Conservation (phyloP, 495 filamentous ascomycete species). For the Umbilicaria muhlenbergii region DNA sequence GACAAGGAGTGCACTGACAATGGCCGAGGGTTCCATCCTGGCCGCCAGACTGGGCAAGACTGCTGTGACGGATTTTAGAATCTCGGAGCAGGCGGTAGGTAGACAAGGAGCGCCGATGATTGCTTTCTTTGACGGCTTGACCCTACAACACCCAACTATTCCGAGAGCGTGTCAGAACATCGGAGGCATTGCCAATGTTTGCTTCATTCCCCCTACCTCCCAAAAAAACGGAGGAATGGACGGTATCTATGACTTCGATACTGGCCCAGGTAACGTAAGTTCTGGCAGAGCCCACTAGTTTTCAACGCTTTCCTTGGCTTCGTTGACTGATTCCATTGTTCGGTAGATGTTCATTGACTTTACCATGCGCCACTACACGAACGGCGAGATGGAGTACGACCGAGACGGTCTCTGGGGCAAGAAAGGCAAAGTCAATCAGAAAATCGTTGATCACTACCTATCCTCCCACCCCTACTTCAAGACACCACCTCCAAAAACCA, state of each 20-base stretch:
- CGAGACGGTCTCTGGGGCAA: constrained; percentile 23
- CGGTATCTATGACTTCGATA: constrained; percentile 11
- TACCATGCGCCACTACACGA: constrained; percentile 11
- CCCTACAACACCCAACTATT: constrained; percentile 39
- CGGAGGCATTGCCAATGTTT: constrained; percentile 43
- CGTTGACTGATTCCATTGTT: too few relatives aligned
- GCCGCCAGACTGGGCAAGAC: constrained; percentile 25
- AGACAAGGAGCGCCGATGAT: constrained; percentile 32
- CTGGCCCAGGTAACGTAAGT: neutral
- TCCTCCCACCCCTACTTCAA: constrained; percentile 6
- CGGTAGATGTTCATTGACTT: neutral
- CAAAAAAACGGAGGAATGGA: constrained; percentile 31
- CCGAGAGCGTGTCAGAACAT: constrained; percentile 43
- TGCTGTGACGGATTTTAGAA: constrained; percentile 28
- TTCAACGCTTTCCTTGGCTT: too few relatives aligned
- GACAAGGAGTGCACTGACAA: constrained; percentile 31
- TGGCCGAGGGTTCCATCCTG: constrained; percentile 28
- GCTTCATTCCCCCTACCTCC: constrained; percentile 33
- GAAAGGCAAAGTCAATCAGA: constrained; percentile 8
- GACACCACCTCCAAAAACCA: constrained; percentile 1
- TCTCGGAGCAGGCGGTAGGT: constrained; percentile 28
- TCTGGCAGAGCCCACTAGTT: too few relatives aligned
- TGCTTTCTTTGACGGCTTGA: constrained; percentile 22
- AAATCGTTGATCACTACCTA: constrained; percentile 9
- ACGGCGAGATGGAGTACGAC: constrained; percentile 33